Evolutionary conservation across 495 filamentous ascomycete genomes (phyloP), one percentile per base, ranked within the genome.

Genomic region (Daldinia bambusicola): DNA sequence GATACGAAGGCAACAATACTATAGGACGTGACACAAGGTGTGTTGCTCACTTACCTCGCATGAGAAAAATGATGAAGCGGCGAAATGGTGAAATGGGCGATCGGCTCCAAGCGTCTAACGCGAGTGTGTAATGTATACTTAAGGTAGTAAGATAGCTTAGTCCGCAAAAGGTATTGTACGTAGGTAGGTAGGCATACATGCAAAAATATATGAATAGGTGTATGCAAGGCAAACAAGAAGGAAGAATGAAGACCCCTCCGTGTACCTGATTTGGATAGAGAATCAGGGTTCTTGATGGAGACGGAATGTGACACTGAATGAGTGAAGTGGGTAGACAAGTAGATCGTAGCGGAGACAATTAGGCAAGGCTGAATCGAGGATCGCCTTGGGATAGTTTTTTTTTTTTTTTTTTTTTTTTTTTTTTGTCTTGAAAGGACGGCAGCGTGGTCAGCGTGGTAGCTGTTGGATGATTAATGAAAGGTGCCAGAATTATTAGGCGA

Each of bases 281-380:
- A 67, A 59, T 71, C 58, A 58, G 43, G 51, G 45, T 22, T 38
- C 50, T 66, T 30, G 12, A 66, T 45, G 18, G 45, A 50, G 56
- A 62, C 40, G 13, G 32, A 26, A 62, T 61, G 63, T 66, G 52
- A 66, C 52, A 60, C 68, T 55, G 22, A 58, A 57, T 55, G 22
- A 58, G 43, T 40, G 1, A 38, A 66, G 40, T 51, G 45, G 60
- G 55, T 1, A 26, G 26, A 26, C 26, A 26, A 26, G 26, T 26
- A 26, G 26, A 26, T 3, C 26, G 26, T 59, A 38, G 55, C 36
- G 55, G 53, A 30, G 51, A 51, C 38, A 56, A 62, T 57, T 41
- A 18, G 43, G 60, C 67, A 67, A 60, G 69, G 58, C 59, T 67
- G 43, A 67, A 48, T 66, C 55, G 69, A 60, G 38, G 59, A 63